These are phyloP conservation scores for Phytophthora cactorum DNA, from an alignment of 352 stramenopile genomes.

Conservation along the genomic window DNA sequence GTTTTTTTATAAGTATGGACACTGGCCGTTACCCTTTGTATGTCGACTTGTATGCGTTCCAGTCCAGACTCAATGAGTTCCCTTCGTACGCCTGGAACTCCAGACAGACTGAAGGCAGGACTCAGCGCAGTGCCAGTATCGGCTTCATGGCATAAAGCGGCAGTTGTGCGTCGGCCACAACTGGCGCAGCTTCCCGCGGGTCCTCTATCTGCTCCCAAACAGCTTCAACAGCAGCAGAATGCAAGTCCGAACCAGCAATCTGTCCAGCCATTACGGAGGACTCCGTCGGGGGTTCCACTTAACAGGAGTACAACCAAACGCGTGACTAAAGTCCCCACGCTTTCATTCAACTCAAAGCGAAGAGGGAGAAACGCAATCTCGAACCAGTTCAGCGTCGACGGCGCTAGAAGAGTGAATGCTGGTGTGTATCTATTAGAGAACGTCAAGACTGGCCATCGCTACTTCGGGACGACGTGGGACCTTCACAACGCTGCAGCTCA, in stretches of 20 bases:
- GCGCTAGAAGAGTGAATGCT: constrained; percentile 53
- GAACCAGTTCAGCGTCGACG: constrained; percentile 36
- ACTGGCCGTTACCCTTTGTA: constrained; percentile 26
- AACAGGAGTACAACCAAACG: constrained; percentile 19
- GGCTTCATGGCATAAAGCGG: constrained; percentile 18
- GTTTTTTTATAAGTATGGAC: constrained; percentile 28
- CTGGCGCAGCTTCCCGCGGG: constrained; percentile 16
- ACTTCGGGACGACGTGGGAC: constrained; percentile 79
- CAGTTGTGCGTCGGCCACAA: constrained; percentile 8
- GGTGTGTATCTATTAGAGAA: constrained; percentile 76
- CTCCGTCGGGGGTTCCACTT: constrained; percentile 3
- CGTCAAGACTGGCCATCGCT: constrained; percentile 60
- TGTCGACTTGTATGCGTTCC: not conserved
- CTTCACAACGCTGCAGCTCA: constrained; percentile 61
- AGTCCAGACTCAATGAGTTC: constrained; percentile 7
- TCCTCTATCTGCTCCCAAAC: constrained; percentile 16
- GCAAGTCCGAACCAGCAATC: constrained; percentile 20
- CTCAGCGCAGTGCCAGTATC: not conserved
- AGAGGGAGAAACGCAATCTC: constrained; percentile 23
- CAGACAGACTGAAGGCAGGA: constrained; percentile 7
- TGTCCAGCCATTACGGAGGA: constrained; percentile 10
- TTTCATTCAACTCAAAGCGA: constrained; percentile 20
- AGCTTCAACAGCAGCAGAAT: constrained; percentile 22
- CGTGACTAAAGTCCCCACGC: constrained; percentile 41
- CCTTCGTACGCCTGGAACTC: not conserved